Percentiles rank a stretch among this genome's conserved stretches.
Evolutionary conservation across 2,329 filamentous ascomycete genomes (phyloP).

Genomic region (Penicillium italicum): DNA sequence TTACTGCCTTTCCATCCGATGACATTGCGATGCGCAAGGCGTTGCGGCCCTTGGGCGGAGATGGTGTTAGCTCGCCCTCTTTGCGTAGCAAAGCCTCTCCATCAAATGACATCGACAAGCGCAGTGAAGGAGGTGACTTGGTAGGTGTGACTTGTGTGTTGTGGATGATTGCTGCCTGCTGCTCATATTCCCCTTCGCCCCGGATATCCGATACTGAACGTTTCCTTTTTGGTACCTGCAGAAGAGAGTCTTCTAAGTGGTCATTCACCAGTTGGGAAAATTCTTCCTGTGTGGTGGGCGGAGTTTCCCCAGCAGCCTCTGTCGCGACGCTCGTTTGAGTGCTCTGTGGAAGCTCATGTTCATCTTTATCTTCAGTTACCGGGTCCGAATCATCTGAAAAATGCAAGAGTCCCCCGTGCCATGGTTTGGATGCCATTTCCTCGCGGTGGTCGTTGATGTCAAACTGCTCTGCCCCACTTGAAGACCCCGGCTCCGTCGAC

Average conservation of each 20-base stretch:
- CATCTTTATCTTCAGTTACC: constrained; percentile 27
- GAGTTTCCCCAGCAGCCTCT: constrained; percentile 25
- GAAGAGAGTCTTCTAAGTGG: constrained; percentile 19
- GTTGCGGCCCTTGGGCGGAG: constrained; percentile 40
- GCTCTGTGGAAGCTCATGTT: constrained; percentile 24
- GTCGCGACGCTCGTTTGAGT: constrained; percentile 34
- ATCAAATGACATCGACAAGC: constrained; percentile 42
- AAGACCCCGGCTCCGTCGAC: constrained; percentile 27
- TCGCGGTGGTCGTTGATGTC: constrained; percentile 22
- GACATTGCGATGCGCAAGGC: constrained; percentile 76
- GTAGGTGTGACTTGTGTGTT: constrained; percentile 19
- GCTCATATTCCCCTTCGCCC: constrained; percentile 11
- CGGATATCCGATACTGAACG: constrained; percentile 32
- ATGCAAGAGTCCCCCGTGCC: constrained; percentile 23
- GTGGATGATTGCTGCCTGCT: constrained; percentile 14
- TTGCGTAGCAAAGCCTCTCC: constrained; percentile 39
- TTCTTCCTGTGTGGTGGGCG: constrained; percentile 21
- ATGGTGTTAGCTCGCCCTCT: constrained; percentile 40
- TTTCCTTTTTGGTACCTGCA: constrained; percentile 32
- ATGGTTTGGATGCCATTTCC: constrained; percentile 18
- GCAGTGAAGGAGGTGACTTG: constrained; percentile 39
- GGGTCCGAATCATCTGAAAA: constrained; percentile 26
- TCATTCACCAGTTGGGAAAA: constrained; percentile 15
- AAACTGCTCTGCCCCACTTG: constrained; percentile 29
- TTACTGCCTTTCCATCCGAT: constrained; percentile 83